These are phyloP conservation scores for Termitomyces sp. DNA, from an alignment of 768 basidiomycete species.

Conservation along the genomic window DNA sequence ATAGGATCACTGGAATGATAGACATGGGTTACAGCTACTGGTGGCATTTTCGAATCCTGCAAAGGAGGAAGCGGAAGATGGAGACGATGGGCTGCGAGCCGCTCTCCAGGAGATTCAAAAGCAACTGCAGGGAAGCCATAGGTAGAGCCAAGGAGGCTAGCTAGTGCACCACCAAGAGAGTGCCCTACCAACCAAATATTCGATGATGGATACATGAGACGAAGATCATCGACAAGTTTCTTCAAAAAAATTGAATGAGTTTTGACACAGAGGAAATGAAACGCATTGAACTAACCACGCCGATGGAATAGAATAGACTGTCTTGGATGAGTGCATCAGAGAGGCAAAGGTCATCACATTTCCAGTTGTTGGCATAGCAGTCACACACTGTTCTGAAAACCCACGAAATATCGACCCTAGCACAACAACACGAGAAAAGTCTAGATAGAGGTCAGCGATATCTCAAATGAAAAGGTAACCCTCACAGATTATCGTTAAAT, in stretches of 20 bases:
- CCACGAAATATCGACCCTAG: slow-evolving; percentile 86
- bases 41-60: slow-evolving; percentile 19
- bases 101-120: slow-evolving; percentile 83
- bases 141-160: slow-evolving; percentile 83
- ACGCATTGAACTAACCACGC: slow-evolving; percentile 52
- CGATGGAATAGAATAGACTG: slow-evolving; percentile 87
- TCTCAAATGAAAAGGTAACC: neutral
- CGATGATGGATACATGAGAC: slow-evolving; percentile 73
- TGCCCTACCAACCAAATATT: slow-evolving; percentile 90
- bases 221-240: slow-evolving; percentile 86
- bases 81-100: slow-evolving; percentile 68
- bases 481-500: slow-evolving; percentile 79
- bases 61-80: slow-evolving; percentile 77
- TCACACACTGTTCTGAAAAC: slow-evolving; percentile 80
- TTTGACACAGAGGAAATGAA: neutral
- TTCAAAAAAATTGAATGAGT: slow-evolving; percentile 21
- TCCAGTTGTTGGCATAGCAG: slow-evolving; percentile 68
- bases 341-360: slow-evolving; percentile 79
- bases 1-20: slow-evolving; percentile 95
- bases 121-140: slow-evolving; percentile 90
- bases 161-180: slow-evolving; percentile 86
- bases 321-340: slow-evolving; percentile 82
- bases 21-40: slow-evolving; percentile 61
- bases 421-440: slow-evolving; percentile 91
- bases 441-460: slow-evolving; percentile 12